Conservation (phyloP, 495 filamentous ascomycete species). For the Penicillium nucicola region DNA sequence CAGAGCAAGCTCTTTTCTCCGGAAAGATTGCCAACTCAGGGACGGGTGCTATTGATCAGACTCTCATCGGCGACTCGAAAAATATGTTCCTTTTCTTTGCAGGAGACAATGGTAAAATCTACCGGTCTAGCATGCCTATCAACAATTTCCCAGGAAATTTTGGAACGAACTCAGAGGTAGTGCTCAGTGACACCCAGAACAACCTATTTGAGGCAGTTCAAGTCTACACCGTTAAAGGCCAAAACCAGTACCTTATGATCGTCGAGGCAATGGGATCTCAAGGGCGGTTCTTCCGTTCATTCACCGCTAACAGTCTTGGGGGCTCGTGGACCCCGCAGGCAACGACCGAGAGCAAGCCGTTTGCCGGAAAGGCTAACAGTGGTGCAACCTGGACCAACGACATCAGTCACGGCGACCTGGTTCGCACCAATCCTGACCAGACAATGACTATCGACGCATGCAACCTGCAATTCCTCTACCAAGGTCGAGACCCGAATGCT, state of each 20-base stretch:
- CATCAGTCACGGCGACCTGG: slow-evolving; percentile 60
- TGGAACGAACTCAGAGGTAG: slow-evolving; percentile 41
- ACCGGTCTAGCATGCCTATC: slow-evolving; percentile 57
- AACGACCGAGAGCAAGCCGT: slow-evolving; percentile 48
- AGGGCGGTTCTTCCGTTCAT: slow-evolving; percentile 64
- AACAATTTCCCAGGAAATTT: slow-evolving; percentile 57
- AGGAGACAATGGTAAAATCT: slow-evolving; percentile 64
- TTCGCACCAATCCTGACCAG: slow-evolving; percentile 53
- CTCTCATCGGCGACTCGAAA: slow-evolving; percentile 40
- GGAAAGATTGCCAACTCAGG: slow-evolving; percentile 48
- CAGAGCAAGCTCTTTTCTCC: slow-evolving; percentile 50
- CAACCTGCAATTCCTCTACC: slow-evolving; percentile 58
- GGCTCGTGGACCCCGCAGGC: slow-evolving; percentile 56
- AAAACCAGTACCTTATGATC: slow-evolving; percentile 58
- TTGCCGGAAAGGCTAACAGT: slow-evolving; percentile 61
- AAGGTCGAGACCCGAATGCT: slow-evolving; percentile 40
- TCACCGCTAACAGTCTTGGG: slow-evolving; percentile 50
- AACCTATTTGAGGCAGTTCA: slow-evolving; percentile 63
- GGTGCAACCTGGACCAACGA: slow-evolving; percentile 62
- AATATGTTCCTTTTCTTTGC: slow-evolving; percentile 65
- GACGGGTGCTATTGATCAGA: slow-evolving; percentile 56
- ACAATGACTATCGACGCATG: slow-evolving; percentile 55
- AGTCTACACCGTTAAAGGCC: slow-evolving; percentile 56
- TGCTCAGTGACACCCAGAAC: slow-evolving; percentile 50
- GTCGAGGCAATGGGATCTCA: slow-evolving; percentile 56